Evolutionary conservation across 148 eudicot species (phyloP).

Genomic region (Camellia lanceoleosa): DNA sequence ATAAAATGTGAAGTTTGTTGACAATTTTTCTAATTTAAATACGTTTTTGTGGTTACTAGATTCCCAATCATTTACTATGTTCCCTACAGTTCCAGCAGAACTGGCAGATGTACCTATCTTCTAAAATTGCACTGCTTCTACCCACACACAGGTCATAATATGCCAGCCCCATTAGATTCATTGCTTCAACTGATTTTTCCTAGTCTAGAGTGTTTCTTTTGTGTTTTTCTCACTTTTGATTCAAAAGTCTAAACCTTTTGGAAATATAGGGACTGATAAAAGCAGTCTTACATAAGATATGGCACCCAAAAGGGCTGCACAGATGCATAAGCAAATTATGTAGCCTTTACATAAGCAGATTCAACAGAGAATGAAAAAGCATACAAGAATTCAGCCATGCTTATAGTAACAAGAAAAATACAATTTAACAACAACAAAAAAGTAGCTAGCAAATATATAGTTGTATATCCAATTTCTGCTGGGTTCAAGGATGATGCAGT

Average conservation of each 20-base stretch:
- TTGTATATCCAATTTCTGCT: neutral
- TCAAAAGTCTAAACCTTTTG: neutral
- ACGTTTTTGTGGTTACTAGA: neutral
- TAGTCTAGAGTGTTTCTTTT: neutral
- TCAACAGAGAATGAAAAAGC: neutral
- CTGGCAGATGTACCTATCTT: neutral
- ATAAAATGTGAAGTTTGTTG: neutral
- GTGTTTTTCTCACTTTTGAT: neutral
- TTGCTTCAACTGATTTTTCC: neutral
- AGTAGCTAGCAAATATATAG: neutral
- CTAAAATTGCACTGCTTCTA: neutral
- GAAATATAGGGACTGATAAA: neutral
- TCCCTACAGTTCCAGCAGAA: too few species aligned
- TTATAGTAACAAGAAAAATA: neutral
- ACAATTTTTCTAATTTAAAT: neutral
- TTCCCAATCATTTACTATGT: too few species aligned
- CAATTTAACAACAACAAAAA: neutral
- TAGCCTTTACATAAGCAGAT: neutral
- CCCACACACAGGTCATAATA: too few species aligned
- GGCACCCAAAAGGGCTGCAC: neutral
- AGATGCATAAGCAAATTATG: neutral
- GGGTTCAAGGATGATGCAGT: neutral
- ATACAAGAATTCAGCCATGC: neutral
- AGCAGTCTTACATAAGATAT: neutral
- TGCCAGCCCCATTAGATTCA: neutral